Base-by-base conservation (phyloP, 208 protist species). In the Trypanosoma scelopori region DNA sequence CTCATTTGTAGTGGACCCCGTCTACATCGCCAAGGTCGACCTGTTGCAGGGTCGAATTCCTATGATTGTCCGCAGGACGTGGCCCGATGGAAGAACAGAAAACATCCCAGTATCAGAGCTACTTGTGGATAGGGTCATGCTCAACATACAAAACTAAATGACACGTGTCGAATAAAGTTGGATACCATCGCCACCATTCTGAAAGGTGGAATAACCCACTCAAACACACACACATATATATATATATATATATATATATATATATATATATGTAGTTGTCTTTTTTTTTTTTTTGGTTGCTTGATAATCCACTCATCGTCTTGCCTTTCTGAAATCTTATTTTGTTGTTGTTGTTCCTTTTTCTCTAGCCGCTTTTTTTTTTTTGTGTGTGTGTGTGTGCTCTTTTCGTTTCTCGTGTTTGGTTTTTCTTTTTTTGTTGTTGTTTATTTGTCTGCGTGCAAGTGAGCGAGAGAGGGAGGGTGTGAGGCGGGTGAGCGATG, bases 11-110 rank as follows among this genome's bases (percentile, higher is more conserved):
- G 85, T 92, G 43, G 91, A 96, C 53, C 91, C 91, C 6, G 74
- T 96, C n/a, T 81, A 87, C 65, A 87, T 93, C 71, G 87, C 87
- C 28, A 96, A 96, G 72, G 76, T 85, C 28, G 87, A 96, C 41
- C 74, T 96, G 11, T 41, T 93, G 43, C 79, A 92, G 51, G 63
- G 76, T 2, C 61, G 53, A 30, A 93, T 96, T 56, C 78, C 79
- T 12, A 92, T 93, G 84, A 70, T 96, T 55, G 85, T 96, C 23
- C 76, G 76, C n/a, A 81, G 91, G 13, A 85, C 78, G n/a, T 93
- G 86, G 79, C 91, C 91, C 0, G 78, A 92, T 58, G 91, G 91
- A 9, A 74, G 62, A 20, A 76, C 74, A 5, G 91, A 96, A 66
- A 78, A 84, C 41, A 93, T 96, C 58, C 91, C 91, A 0, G 76